Conservation (phyloP, 495 filamentous ascomycete genomes). For the Aspergillus conjunctus region DNA sequence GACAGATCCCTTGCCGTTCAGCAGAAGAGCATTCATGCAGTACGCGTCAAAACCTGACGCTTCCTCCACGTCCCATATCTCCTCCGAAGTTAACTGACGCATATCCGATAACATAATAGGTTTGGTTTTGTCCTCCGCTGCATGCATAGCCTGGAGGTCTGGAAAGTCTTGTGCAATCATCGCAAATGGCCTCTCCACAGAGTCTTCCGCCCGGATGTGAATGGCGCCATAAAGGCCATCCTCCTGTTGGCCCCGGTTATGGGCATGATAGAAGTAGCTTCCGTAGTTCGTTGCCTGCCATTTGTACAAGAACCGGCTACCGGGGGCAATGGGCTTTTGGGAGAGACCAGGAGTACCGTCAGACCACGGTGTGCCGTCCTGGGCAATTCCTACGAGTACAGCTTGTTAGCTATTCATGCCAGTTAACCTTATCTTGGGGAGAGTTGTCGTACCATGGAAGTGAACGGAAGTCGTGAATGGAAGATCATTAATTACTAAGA, state of each 20-base stretch:
- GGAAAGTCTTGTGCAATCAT: constrained; percentile 42
- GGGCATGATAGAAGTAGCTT: constrained; percentile 57
- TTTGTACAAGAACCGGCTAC: constrained; percentile 47
- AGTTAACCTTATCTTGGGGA: not conserved
- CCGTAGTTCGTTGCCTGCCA: constrained; percentile 55
- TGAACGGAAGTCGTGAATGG: constrained; percentile 51
- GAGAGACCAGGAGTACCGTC: constrained; percentile 58
- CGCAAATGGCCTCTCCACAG: constrained; percentile 40
- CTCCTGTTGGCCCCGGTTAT: constrained; percentile 47
- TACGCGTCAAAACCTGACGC: constrained; percentile 41
- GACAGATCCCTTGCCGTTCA: constrained; percentile 59
- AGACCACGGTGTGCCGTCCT: constrained; percentile 44
- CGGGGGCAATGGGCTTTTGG: constrained; percentile 49
- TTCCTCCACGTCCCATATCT: constrained; percentile 43
- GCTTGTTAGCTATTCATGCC: not conserved
- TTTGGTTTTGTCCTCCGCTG: constrained; percentile 44
- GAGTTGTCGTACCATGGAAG: constrained; percentile 46
- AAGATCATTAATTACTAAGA: constrained; percentile 55
- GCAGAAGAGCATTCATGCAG: constrained; percentile 51
- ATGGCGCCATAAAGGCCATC: constrained; percentile 48
- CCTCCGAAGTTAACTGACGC: constrained; percentile 51
- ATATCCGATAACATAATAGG: constrained; percentile 58
- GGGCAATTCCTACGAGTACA: constrained; percentile 16
- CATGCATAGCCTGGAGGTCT: constrained; percentile 46
- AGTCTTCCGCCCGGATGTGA: constrained; percentile 24